Evolutionary conservation across 2,329 filamentous ascomycete species (phyloP).

Genomic region (Sclerotinia minor): DNA sequence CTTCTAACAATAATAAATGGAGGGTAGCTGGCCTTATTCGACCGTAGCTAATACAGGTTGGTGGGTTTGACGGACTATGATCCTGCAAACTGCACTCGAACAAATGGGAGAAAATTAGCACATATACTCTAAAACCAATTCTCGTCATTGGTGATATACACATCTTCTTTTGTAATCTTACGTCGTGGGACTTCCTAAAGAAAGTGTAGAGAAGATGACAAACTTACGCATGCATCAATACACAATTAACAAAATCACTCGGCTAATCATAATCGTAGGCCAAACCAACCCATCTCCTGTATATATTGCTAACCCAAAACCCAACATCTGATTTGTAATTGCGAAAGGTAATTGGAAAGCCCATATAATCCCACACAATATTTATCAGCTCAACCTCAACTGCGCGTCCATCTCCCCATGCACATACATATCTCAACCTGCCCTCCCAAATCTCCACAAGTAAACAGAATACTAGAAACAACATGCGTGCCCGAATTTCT

Average conservation of each 20-base stretch:
- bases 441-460: too few relatives aligned
- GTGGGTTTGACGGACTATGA: constrained; percentile 52
- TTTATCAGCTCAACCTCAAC: not conserved
- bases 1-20: too few relatives aligned
- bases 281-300: constrained; percentile 57
- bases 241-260: constrained; percentile 53
- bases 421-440: not conserved
- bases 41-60: too few relatives aligned
- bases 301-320: constrained; percentile 62
- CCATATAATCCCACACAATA: not conserved
- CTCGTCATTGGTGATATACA: too few relatives aligned
- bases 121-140: not conserved
- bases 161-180: too few relatives aligned
- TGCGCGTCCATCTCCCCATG: too few relatives aligned
- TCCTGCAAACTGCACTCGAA: constrained; percentile 56
- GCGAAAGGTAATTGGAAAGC: constrained; percentile 58
- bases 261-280: constrained; percentile 68
- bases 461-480: too few relatives aligned
- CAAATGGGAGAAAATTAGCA: constrained; percentile 26
- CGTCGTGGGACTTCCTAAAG: too few relatives aligned
- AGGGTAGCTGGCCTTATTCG: too few relatives aligned
- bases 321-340: constrained; percentile 62
- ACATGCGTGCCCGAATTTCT: constrained; percentile 60
- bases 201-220: constrained; percentile 41
- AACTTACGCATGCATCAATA: constrained; percentile 46